phyloP scores from a whole-genome alignment of 306 rosid species.

The Rubus parviflorus region DNA sequence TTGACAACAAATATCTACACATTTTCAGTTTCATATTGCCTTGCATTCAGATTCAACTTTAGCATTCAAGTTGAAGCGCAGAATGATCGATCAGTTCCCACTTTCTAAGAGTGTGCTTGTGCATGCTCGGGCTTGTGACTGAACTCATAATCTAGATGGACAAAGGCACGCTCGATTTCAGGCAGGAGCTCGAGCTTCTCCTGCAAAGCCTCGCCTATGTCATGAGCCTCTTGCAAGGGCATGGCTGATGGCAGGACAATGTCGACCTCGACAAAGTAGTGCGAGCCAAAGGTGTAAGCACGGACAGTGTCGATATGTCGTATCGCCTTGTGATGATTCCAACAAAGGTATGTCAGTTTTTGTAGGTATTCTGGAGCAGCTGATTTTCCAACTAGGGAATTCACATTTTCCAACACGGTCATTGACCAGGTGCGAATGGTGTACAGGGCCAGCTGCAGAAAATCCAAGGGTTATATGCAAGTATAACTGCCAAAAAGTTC shows the following conservation, averaged over 20 bases:
- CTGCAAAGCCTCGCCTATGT: constrained; percentile 86
- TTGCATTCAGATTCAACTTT: neutral
- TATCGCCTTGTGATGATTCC: constrained; percentile 92
- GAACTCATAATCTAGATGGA: constrained; percentile 92
- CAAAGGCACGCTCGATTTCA: constrained; percentile 92
- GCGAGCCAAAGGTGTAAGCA: constrained; percentile 94
- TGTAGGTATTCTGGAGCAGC: constrained; percentile 92
- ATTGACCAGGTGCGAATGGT: constrained; percentile 93
- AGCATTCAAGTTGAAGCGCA: neutral
- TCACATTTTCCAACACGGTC: constrained; percentile 93
- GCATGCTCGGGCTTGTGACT: constrained; percentile 96
- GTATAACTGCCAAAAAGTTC: neutral
- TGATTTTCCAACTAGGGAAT: constrained; percentile 85
- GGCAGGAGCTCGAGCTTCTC: constrained; percentile 89
- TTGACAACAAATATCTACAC: constrained; percentile 3
- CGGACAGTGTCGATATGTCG: constrained; percentile 87
- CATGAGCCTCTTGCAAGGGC: constrained; percentile 93
- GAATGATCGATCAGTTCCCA: neutral
- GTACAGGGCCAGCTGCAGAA: constrained; percentile 82
- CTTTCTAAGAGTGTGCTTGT: constrained; percentile 51
- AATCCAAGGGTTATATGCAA: constrained; percentile 12
- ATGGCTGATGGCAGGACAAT: constrained; percentile 79
- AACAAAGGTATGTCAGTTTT: constrained; percentile 91
- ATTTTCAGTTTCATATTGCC: neutral
- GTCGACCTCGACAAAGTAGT: constrained; percentile 96